Evolutionary conservation across 192 early-diverging fungal genomes (phyloP).

Genomic region (Coemansia sp.): DNA sequence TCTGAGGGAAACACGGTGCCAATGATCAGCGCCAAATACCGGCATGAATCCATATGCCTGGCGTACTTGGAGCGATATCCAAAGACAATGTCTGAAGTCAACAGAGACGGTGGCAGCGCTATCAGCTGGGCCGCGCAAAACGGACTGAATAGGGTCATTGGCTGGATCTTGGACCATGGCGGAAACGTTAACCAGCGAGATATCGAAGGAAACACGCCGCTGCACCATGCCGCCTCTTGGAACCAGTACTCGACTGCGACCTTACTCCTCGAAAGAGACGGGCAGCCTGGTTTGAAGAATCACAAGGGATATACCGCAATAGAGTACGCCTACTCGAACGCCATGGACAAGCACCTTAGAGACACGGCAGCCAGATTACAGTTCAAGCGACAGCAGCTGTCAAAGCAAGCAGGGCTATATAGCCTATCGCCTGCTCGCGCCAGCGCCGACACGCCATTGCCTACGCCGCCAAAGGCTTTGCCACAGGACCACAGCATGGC

Average conservation of each 20-base stretch:
- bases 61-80: constrained; percentile 37
- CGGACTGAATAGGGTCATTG: constrained; percentile 39
- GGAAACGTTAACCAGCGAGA: constrained; percentile 51
- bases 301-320: constrained; percentile 51
- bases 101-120: constrained; percentile 45
- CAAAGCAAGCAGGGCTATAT: constrained; percentile 19
- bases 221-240: constrained; percentile 49
- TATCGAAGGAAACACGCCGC: constrained; percentile 50
- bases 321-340: constrained; percentile 43
- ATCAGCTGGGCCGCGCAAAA: constrained; percentile 49
- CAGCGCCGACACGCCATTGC: constrained; percentile 22
- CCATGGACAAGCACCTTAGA: constrained; percentile 45
- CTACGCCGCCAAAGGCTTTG: constrained; percentile 13
- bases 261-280: constrained; percentile 40
- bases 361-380: constrained; percentile 25
- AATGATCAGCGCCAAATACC: constrained; percentile 49
- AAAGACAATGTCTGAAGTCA: constrained; percentile 47
- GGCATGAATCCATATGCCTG: constrained; percentile 41
- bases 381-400: constrained; percentile 27
- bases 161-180: constrained; percentile 45
- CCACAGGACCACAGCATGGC: constrained; percentile 13
- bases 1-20: constrained; percentile 44
- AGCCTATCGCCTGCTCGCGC: constrained; percentile 14
- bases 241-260: constrained; percentile 39
- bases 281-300: constrained; percentile 36